Percentiles rank a stretch among this genome's conserved stretches.
phyloP scores from a whole-genome alignment of 75 land plant genomes.

The Selaginella tamariscina region DNA sequence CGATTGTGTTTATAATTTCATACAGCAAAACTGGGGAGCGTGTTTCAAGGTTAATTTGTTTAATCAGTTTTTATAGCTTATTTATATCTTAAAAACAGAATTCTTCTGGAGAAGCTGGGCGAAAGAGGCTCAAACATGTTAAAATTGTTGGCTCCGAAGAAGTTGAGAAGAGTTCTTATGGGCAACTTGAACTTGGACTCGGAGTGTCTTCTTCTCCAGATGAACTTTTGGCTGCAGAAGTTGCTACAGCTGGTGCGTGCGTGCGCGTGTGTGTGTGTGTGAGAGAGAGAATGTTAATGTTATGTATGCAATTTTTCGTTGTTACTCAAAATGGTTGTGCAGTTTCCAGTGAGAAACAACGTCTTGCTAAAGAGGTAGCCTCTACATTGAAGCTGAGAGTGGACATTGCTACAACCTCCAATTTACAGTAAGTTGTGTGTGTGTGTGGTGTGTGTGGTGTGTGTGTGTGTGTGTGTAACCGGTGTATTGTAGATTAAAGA shows the following conservation, averaged over 20 bases:
- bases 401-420: conserved; percentile 44
- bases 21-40: conserved; percentile 57
- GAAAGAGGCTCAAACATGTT: conserved; percentile 40
- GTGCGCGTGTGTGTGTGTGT: not conserved
- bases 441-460: too few species aligned
- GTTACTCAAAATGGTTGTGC: conserved; percentile 6
- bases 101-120: conserved; percentile 53
- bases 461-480: too few species aligned
- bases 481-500: conserved; percentile 35
- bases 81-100: conserved; percentile 31
- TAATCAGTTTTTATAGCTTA: not conserved
- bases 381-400: conserved; percentile 61
- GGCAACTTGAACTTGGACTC: conserved; percentile 55
- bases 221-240: conserved; percentile 61
- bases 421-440: conserved; percentile 36
- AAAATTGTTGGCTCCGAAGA: conserved; percentile 65
- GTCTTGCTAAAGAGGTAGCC: conserved; percentile 75
- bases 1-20: conserved; percentile 45
- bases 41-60: conserved; percentile 38
- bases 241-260: conserved; percentile 55
- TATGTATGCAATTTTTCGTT: not conserved
- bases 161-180: conserved; percentile 59
- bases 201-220: conserved; percentile 46
- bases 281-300: not conserved
- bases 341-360: conserved; percentile 85